Base-by-base conservation (phyloP, 257 asterid species). In the Fraxinus americana region DNA sequence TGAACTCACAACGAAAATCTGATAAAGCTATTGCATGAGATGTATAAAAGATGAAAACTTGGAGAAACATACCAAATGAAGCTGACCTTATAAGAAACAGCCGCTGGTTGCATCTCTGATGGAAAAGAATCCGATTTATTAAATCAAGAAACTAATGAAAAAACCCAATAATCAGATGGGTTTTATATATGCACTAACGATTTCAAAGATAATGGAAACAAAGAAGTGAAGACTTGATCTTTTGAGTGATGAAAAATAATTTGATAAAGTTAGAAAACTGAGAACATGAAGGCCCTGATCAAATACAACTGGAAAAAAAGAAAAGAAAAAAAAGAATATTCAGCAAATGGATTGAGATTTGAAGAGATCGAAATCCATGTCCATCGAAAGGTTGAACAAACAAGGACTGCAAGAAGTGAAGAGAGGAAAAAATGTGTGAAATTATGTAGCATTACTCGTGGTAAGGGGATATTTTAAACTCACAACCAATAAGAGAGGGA, bases 51-150 rank as follows among this genome's bases (percentile, higher is more conserved):
- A 34, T 48, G 21, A 68, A 52, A 54, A n/a, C 25, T 54, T 75
- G 77, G 67, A 79, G 79, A 72, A 72, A 73, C 86, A 76, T 82
- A 89, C 93, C 89, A 83, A 78, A 82, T 80, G 87, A 87, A 88
- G 85, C 84, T 77, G 87, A 72, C 80, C 83, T 84, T 74, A 75
- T 17, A 78, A 79, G 81, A 84, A 78, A 65, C 82, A 80, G 77
- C 78, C 84, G 83, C 77, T 77, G 81, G 82, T 84, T 82, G 87
- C 82, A 82, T 78, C 90, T 85, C 75, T 52, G 79, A 78, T 63
- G 75, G 25, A 80, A 85, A 5, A 75, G 48, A 74, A 75, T 75
- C 76, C 70, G 69, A 63, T 63, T 63, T 7, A 59, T 8, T n/a
- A 11, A 59, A 59, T 83, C 81, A 84, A 61, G 70, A 77, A 82